phyloP scores from a whole-genome alignment of 2,329 filamentous ascomycete genomes.

The Clonostachys sp. region DNA sequence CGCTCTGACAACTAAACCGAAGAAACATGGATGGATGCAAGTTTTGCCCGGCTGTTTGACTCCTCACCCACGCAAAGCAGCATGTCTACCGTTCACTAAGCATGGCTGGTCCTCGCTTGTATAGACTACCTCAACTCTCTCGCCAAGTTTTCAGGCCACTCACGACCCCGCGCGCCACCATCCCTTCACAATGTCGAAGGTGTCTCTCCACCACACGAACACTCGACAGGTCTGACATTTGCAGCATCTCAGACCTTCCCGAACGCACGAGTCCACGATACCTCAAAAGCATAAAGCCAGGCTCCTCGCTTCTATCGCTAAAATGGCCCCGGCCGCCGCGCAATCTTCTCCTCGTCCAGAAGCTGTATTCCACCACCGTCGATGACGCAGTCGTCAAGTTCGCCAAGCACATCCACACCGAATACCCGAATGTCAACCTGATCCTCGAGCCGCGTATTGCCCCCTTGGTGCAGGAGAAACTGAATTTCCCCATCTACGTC shows the following conservation, averaged over 20 bases:
- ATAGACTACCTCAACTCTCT: no score
- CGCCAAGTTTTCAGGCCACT: no score
- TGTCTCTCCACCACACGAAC: no score
- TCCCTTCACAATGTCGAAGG: no score
- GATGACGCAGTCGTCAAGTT: slow-evolving; percentile 48
- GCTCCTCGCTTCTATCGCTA: slow-evolving; percentile 49
- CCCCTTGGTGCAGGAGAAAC: slow-evolving; percentile 59
- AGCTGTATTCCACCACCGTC: slow-evolving; percentile 50
- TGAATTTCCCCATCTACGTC: slow-evolving; percentile 72
- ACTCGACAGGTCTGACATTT: slow-evolving; percentile 8
- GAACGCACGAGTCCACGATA: slow-evolving; percentile 26
- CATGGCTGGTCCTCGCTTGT: no score
- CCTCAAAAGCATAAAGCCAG: slow-evolving; percentile 33
- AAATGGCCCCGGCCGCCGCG: slow-evolving; percentile 49
- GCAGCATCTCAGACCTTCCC: slow-evolving; percentile 24
- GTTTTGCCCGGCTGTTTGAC: not conserved
- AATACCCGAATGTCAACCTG: slow-evolving; percentile 77
- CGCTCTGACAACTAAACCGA: not conserved
- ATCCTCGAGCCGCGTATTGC: slow-evolving; percentile 80
- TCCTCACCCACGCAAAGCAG: not conserved
- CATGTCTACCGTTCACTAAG: no score
- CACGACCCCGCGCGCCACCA: no score
- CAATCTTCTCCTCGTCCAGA: slow-evolving; percentile 55
- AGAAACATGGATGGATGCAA: not conserved
- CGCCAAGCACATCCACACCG: slow-evolving; percentile 68